Evolutionary conservation across 2,329 filamentous ascomycete genomes (phyloP).

Genomic region (Cladobotryum protrusum): DNA sequence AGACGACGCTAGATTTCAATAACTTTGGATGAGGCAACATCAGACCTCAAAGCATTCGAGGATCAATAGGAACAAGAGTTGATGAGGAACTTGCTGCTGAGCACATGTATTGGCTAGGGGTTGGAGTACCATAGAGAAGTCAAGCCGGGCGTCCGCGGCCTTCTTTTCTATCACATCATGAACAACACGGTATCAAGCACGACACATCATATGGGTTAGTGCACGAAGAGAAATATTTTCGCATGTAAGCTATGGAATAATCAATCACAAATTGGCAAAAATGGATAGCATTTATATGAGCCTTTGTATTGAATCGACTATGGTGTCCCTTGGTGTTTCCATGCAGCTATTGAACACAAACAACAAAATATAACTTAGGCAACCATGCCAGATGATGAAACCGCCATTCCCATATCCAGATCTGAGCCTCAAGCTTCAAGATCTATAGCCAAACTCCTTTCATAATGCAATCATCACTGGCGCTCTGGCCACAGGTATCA

Average conservation of each 20-base stretch:
- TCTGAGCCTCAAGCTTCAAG: neutral
- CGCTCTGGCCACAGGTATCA: constrained; percentile 4
- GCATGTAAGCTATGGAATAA: too few relatives aligned
- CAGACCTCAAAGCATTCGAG: neutral
- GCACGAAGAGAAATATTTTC: too few relatives aligned
- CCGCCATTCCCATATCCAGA: neutral
- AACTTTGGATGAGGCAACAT: neutral
- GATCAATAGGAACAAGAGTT: neutral
- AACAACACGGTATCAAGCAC: neutral
- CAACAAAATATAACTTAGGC: neutral
- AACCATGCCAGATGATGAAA: neutral
- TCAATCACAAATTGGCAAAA: neutral
- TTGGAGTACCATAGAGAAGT: too few relatives aligned
- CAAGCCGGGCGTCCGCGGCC: neutral
- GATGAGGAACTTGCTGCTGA: neutral
- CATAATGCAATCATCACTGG: constrained; percentile 2
- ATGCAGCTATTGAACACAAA: constrained; percentile 3
- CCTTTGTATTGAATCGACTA: neutral
- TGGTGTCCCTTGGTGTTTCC: neutral
- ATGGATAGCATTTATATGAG: neutral
- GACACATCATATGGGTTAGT: too few relatives aligned
- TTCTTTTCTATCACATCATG: neutral
- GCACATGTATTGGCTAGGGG: neutral
- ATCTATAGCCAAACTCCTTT: constrained; percentile 7
- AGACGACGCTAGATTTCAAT: neutral